Evolutionary conservation across 441 rosid genomes (phyloP), one percentile per base, ranked within the genome.

Genomic region (Eruca vesicaria): DNA sequence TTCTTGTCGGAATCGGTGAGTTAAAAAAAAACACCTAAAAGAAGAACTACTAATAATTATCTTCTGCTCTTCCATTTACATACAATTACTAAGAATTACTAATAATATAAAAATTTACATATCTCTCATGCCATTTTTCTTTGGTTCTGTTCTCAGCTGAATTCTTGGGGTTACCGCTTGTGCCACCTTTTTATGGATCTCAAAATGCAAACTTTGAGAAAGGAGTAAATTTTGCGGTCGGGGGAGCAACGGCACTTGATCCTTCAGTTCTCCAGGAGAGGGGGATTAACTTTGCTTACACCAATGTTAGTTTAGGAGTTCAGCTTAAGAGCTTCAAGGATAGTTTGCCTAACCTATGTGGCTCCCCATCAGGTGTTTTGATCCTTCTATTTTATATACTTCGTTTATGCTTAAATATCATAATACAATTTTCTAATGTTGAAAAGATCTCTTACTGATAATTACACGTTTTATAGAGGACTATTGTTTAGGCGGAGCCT

Each of bases 161-260:
- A 11, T 57, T 59, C 66, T 66, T 82, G 15, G 88, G 87, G 2
- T 21, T 88, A 4, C 87, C 92, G 3, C 60, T 74, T 6, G 63
- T 88, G 19, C 80, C 80, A 12, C 84, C 90, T 1, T 82, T 71
- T 64, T 77, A 61, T 41, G 87, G 81, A 31, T 50, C 58, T 32
- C 10, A 64, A 32, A 20, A 60, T 21, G 73, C 10, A 15, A 61
- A 70, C 55, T 70, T 76, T 29, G 10, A 36, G 11, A 23, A 74
- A 14, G 91, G 91, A 36, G 82, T 71, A n/a, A 87, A 87, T 59
- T 83, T 87, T 21, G 91, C 89, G 0, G 85, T 85, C 5, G 86
- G 68, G 0, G 88, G 86, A 2, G 89, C 89, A 12, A 86, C 86
- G 0, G 89, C 87, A 9, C 35, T 87, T 45, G 83, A 87, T 15